Percentiles rank a stretch among this genome's conserved stretches.
phyloP scores from a whole-genome alignment of 352 stramenopile species.

The Globisporangium rhizosaccharum region DNA sequence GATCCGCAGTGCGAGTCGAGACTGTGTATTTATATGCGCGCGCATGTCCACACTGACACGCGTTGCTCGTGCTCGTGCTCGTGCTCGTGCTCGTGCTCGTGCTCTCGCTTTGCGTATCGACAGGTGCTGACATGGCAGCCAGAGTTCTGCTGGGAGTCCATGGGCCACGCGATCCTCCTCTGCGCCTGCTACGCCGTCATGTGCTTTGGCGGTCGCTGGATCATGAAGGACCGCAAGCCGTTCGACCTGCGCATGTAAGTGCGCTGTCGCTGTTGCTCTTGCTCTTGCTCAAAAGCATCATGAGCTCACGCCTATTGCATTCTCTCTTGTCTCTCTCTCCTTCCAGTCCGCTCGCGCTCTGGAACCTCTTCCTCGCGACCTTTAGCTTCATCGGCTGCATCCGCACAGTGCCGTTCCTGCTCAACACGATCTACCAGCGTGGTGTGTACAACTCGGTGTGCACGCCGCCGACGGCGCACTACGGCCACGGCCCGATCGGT shows the following conservation, averaged over 20 bases:
- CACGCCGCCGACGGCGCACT: constrained; percentile 55
- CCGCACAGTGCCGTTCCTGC: constrained; percentile 72
- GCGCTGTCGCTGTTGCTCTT: not conserved
- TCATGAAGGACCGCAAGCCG: constrained; percentile 75
- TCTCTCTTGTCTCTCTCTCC: not conserved
- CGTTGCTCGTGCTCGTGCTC: too few species aligned
- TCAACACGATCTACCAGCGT: constrained; percentile 72
- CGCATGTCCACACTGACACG: not conserved
- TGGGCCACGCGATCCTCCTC: constrained; percentile 49
- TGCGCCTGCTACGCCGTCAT: constrained; percentile 66
- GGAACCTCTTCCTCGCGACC: constrained; percentile 71
- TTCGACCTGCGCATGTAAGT: constrained; percentile 76
- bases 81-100: not conserved
- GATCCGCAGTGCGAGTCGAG: too few species aligned
- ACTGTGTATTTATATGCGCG: too few species aligned
- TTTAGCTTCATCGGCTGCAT: constrained; percentile 80
- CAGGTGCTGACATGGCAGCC: constrained; percentile 65
- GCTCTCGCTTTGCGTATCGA: not conserved
- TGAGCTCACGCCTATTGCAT: too few species aligned
- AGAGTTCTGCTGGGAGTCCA: constrained; percentile 60
- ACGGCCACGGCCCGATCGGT: constrained; percentile 58
- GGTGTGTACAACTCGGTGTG: constrained; percentile 85
- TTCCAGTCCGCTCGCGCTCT: constrained; percentile 56
- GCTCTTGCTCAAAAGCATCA: not conserved
- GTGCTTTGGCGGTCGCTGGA: constrained; percentile 68